phyloP scores from a whole-genome alignment of 352 stramenopile genomes.

The Achlya hypogyna region DNA sequence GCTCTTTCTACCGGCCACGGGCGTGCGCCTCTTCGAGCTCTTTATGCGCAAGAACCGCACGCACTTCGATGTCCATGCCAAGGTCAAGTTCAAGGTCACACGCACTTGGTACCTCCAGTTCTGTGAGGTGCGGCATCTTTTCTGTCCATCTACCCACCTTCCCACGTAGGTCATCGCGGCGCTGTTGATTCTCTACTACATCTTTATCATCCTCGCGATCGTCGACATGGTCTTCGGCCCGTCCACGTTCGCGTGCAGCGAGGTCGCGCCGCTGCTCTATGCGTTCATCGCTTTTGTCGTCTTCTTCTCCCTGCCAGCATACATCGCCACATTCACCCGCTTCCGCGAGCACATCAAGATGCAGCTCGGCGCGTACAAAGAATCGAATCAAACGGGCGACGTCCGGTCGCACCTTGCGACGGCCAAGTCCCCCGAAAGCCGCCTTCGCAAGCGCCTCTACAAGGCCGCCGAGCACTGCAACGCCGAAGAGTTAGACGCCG shows the following conservation, averaged over 20 bases:
- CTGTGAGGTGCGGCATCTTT: constrained; percentile 38
- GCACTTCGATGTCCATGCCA: constrained; percentile 29
- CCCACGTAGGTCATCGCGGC: constrained; percentile 4
- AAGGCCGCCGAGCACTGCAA: constrained; percentile 62
- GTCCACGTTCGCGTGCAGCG: constrained; percentile 47
- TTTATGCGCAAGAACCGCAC: constrained; percentile 63
- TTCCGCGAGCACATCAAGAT: constrained; percentile 82
- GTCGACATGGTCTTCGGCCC: constrained; percentile 45
- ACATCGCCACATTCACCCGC: constrained; percentile 58
- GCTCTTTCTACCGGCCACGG: constrained; percentile 52
- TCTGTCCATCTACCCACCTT: not conserved
- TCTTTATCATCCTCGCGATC: constrained; percentile 23
- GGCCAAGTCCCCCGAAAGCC: constrained; percentile 29
- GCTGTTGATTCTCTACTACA: constrained; percentile 1
- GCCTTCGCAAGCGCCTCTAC: constrained; percentile 58
- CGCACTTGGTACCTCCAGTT: constrained; percentile 65
- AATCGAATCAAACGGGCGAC: constrained; percentile 72
- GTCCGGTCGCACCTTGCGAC: constrained; percentile 50
- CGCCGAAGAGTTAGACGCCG: constrained; percentile 41
- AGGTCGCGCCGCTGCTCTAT: constrained; percentile 36
- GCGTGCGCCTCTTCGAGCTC: constrained; percentile 52
- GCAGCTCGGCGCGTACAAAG: constrained; percentile 72
- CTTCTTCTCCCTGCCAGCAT: constrained; percentile 52
- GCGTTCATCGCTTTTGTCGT: constrained; percentile 41
- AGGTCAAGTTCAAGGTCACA: constrained; percentile 47